phyloP scores from a whole-genome alignment of 495 filamentous ascomycete genomes.

The Pseudomonodictys pantanalensis region DNA sequence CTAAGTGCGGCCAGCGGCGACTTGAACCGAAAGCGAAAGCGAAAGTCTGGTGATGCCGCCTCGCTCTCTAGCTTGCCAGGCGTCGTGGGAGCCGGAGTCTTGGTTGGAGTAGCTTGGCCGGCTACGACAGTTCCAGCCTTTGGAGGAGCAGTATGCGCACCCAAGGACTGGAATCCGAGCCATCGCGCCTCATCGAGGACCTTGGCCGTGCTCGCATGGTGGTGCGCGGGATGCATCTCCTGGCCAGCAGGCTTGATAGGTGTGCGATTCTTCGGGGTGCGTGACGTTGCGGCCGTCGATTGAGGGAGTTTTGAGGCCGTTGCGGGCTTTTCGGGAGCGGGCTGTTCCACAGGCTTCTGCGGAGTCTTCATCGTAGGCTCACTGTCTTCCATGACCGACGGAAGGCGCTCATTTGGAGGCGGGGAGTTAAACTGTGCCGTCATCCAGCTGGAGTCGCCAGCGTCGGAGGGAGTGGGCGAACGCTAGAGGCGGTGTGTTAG shows the following conservation, averaged over 20 bases:
- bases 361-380: constrained; percentile 15
- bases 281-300: constrained; percentile 2
- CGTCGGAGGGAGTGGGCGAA: constrained; percentile 11
- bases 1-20: constrained; percentile 58
- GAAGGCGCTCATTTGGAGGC: constrained; percentile 11
- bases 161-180: constrained; percentile 39
- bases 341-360: background rate
- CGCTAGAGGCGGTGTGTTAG: constrained; percentile 17
- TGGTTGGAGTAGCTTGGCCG: constrained; percentile 37
- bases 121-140: constrained; percentile 27
- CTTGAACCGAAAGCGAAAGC: constrained; percentile 67
- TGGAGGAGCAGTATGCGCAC: constrained; percentile 39
- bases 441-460: constrained; percentile 14
- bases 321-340: background rate
- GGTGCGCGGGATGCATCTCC: constrained; percentile 42
- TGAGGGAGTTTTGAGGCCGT: constrained; percentile 22
- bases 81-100: constrained; percentile 14
- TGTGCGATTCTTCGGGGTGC: constrained; percentile 37
- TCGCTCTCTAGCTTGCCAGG: constrained; percentile 11
- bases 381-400: constrained; percentile 5
- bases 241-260: constrained; percentile 36
- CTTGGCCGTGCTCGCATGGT: constrained; percentile 41
- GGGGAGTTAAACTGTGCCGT: constrained; percentile 10
- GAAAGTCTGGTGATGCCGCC: background rate
- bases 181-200: constrained; percentile 41